A percentile compares a stretch with the other conserved stretches of the same genome.
These are phyloP conservation scores for Medakamo hakoo DNA, from an alignment of 139 green algal species.

Conservation along the genomic window DNA sequence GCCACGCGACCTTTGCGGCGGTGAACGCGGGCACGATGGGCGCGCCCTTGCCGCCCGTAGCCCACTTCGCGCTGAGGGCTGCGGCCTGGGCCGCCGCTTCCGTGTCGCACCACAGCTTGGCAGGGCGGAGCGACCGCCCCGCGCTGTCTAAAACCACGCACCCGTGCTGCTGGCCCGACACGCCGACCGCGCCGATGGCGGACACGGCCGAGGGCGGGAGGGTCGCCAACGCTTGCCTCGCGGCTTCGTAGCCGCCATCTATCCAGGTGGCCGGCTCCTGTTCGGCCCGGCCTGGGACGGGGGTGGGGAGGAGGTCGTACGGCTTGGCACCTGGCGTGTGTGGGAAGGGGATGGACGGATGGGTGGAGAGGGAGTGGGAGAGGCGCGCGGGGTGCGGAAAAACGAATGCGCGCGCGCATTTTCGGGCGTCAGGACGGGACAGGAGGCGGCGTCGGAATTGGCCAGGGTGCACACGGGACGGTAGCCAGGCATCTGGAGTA, in stretches of 20 bases:
- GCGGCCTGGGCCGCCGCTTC: slow-evolving; percentile 51
- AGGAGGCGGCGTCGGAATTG: no score
- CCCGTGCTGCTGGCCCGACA: slow-evolving; percentile 82
- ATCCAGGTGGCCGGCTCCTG: slow-evolving; percentile 59
- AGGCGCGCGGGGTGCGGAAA: background rate
- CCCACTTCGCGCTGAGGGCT: slow-evolving; percentile 33
- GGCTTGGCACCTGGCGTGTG: slow-evolving; percentile 7
- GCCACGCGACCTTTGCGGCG: slow-evolving; percentile 71
- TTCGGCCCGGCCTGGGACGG: slow-evolving; percentile 45
- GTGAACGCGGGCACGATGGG: slow-evolving; percentile 66
- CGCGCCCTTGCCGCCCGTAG: no score
- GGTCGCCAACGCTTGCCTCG: background rate
- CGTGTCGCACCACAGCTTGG: slow-evolving; percentile 78
- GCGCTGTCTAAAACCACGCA: slow-evolving; percentile 51
- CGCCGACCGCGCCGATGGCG: slow-evolving; percentile 37
- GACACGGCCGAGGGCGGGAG: slow-evolving; percentile 7
- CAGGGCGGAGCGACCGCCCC: slow-evolving; percentile 28
- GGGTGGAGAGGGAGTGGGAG: background rate
- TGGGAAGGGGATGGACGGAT: background rate
- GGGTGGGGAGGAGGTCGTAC: slow-evolving; percentile 30
- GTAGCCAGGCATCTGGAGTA: no score
- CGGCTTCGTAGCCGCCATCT: slow-evolving; percentile 16
- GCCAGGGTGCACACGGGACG: no score
- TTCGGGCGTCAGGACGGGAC: no score
- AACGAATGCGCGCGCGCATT: no score